These are phyloP conservation scores for Actinomortierella wolfii DNA, from an alignment of 371 early-diverging fungal genomes.

Conservation along the genomic window DNA sequence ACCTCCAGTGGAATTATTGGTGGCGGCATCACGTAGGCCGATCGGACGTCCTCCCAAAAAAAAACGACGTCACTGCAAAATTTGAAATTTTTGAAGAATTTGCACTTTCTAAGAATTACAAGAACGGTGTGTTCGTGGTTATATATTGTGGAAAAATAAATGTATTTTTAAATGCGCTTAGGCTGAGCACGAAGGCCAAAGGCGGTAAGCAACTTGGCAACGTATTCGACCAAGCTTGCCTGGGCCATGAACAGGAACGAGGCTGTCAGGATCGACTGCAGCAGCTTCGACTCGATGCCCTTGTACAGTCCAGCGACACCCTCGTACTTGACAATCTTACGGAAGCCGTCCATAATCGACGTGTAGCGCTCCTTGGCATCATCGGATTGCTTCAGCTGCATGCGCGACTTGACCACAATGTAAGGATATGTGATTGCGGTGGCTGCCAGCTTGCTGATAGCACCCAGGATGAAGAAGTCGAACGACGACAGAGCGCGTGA, in stretches of 20 bases:
- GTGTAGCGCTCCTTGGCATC: conserved; percentile 76
- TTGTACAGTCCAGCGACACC: conserved; percentile 84
- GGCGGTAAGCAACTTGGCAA: conserved; percentile 61
- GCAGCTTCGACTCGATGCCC: conserved; percentile 92
- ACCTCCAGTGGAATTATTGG: too few species aligned
- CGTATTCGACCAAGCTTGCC: conserved; percentile 80
- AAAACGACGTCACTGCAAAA: too few species aligned
- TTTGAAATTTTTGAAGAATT: too few species aligned
- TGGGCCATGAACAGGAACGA: conserved; percentile 94
- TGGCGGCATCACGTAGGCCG: too few species aligned
- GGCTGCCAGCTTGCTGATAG: conserved; percentile 91
- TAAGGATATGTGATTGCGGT: conserved; percentile 97
- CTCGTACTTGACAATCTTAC: conserved; percentile 86
- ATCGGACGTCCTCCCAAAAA: too few species aligned
- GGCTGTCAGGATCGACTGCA: conserved; percentile 89
- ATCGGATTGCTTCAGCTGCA: conserved; percentile 88
- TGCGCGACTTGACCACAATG: conserved; percentile 95
- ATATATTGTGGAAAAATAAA: too few species aligned
- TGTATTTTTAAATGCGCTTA: conserved; percentile 35
- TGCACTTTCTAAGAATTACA: too few species aligned
- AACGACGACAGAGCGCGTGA: conserved; percentile 65
- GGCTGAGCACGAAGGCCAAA: conserved; percentile 37
- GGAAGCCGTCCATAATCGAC: conserved; percentile 86
- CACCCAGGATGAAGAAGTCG: conserved; percentile 96
- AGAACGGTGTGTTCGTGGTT: too few species aligned